Conservation (phyloP, 805 yeast species). For the Candida railenensis region DNA sequence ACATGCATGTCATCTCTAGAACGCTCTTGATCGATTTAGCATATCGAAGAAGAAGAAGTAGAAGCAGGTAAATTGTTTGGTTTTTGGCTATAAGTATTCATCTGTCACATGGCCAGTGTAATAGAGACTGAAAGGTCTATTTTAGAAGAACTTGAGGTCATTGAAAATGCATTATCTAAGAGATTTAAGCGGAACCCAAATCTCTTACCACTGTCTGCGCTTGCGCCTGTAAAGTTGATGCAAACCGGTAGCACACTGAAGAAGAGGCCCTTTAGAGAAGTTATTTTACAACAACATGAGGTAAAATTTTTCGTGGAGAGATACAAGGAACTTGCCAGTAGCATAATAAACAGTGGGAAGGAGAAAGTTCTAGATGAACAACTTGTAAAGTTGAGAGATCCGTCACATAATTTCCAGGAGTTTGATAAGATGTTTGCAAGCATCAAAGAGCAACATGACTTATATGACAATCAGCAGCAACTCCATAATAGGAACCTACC, state of each 20-base stretch:
- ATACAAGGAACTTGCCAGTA: conserved; percentile 27
- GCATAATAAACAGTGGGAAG: conserved; percentile 6
- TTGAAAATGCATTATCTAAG: conserved; percentile 64
- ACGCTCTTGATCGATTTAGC: too few species aligned
- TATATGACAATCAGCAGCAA: conserved; percentile 1
- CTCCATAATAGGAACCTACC: neutral
- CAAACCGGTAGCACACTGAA: conserved; percentile 12
- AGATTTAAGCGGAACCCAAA: conserved; percentile 64
- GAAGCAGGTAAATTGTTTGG: too few species aligned
- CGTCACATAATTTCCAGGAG: conserved; percentile 9
- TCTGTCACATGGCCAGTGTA: conserved; percentile 28
- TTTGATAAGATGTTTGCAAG: conserved; percentile 13
- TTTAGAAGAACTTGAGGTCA: conserved; percentile 66
- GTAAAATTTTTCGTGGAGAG: conserved; percentile 49
- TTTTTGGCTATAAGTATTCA: too few species aligned
- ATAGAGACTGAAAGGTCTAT: conserved; percentile 34
- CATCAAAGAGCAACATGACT: conserved; percentile 7
- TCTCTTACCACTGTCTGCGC: conserved; percentile 30
- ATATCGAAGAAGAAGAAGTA: too few species aligned
- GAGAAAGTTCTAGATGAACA: conserved; percentile 9
- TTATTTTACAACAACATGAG: conserved; percentile 67
- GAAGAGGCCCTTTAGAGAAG: conserved; percentile 49
- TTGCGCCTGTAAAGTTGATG: neutral
- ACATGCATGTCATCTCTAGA: too few species aligned
- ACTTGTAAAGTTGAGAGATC: conserved; percentile 13